Evolutionary conservation across 2,329 filamentous ascomycete genomes (phyloP), one percentile per base, ranked within the genome.

Genomic region (Lomentospora prolificans): DNA sequence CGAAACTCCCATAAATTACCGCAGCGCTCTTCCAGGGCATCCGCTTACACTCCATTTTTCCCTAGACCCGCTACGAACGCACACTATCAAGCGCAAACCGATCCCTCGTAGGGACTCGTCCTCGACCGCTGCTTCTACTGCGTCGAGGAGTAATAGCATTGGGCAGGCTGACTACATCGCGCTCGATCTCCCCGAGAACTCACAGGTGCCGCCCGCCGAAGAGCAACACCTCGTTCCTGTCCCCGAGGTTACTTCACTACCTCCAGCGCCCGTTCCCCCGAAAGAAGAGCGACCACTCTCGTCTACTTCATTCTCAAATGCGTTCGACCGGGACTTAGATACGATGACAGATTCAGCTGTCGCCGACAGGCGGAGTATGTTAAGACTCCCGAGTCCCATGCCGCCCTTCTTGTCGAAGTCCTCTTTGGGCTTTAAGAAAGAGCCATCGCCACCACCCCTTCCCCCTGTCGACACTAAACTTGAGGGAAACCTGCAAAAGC

Each of bases 1-100:
- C 25, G 24, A 46, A 54, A 30, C 25, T 25, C 22, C 36, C 41
- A 30, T 54, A 44, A 46, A 54, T 30, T 25, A 27, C 52, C 52
- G 22, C 33, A 44, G 52, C 14, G 28, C 39, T 28, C 52, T 25
- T 44, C 27, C 52, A 28, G 24, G 27, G 24, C 52, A 46, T 54
- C 30, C 36, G n/a, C 39, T 54, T 54, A 44, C 33, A 44, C 24
- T 44, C 22, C 22, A 14, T 10, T 14, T 48, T 25, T 25, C 12
- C 17, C 44, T 48, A 48, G 44, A 48, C 12, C 22, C 44, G 7
- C 14, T 10, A 6, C 17, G 12, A 19, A 14, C 44, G 19, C 44
- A 48, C 10, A 7, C 44, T 25, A 48, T 48, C 44, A 48, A 48
- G 44, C 44, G 44, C 44, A 48, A 48, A 27, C 44, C 44, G 10